Conservation (phyloP, 495 filamentous ascomycete genomes). For the Gamarada debralockiae region DNA sequence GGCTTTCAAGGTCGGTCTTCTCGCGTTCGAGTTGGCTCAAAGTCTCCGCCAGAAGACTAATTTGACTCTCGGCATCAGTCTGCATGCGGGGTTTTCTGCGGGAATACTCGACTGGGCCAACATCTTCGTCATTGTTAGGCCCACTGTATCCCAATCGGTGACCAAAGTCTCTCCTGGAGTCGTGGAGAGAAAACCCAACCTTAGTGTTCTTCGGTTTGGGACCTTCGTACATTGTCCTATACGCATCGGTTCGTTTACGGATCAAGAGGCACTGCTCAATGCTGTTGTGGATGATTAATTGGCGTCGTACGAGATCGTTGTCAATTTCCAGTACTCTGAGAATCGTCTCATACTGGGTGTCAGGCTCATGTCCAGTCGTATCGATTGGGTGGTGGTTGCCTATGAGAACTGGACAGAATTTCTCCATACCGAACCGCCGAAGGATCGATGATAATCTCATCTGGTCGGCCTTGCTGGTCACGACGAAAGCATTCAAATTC, state of each 20-base stretch:
- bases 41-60: slow-evolving; percentile 44
- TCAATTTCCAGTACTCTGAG: slow-evolving; percentile 79
- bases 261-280: slow-evolving; percentile 87
- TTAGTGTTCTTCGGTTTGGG: slow-evolving; percentile 63
- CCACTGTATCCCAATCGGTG: slow-evolving; percentile 50
- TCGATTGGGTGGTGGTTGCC: slow-evolving; percentile 55
- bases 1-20: slow-evolving; percentile 18
- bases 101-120: slow-evolving; percentile 3
- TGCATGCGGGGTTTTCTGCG: slow-evolving; percentile 67
- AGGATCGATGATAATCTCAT: slow-evolving; percentile 58
- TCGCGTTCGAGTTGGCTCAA: slow-evolving; percentile 41
- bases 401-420: slow-evolving; percentile 36
- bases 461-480: slow-evolving; percentile 69
- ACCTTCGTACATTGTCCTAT: slow-evolving; percentile 64
- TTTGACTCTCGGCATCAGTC: slow-evolving; percentile 68
- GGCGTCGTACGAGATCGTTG: slow-evolving; percentile 69
- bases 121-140: slow-evolving; percentile 26
- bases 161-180: slow-evolving; percentile 55
- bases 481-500: slow-evolving; percentile 70
- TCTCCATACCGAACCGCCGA: slow-evolving; percentile 46
- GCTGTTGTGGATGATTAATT: slow-evolving; percentile 75
- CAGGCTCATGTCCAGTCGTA: slow-evolving; percentile 67
- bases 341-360: slow-evolving; percentile 66
- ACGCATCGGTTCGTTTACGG: slow-evolving; percentile 57
- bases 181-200: slow-evolving; percentile 61